Conservation (phyloP, 108 stramenopile genomes). For the Aurantiochytrium sp. region DNA sequence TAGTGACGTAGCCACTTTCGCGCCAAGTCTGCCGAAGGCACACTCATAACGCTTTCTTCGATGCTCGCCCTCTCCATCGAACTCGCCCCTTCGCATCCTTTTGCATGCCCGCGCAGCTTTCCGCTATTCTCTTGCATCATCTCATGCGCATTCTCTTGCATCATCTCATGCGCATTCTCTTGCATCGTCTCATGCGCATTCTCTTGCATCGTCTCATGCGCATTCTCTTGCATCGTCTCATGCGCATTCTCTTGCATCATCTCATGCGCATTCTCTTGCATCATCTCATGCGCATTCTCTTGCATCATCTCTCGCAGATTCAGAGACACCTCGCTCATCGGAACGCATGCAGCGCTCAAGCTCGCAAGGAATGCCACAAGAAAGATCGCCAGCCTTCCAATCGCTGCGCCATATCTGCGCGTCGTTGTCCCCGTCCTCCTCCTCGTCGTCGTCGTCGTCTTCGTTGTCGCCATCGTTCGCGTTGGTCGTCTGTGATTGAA, state of each 20-base stretch:
- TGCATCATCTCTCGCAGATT: neutral
- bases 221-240: neutral
- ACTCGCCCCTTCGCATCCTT: neutral
- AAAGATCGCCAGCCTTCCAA: too few relatives aligned
- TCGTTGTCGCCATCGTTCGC: too few relatives aligned
- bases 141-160: neutral
- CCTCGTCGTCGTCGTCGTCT: too few relatives aligned
- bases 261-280: neutral
- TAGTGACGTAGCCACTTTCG: neutral
- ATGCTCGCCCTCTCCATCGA: neutral
- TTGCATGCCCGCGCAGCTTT: neutral
- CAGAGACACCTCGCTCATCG: neutral
- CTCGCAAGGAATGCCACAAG: neutral
- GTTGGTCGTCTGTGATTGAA: too few relatives aligned
- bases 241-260: neutral
- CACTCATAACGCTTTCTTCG: neutral
- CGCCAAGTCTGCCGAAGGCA: neutral
- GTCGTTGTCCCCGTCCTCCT: too few relatives aligned
- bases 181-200: neutral
- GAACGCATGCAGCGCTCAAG: neutral
- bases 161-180: neutral
- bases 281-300: neutral
- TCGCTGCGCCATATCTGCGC: too few relatives aligned
- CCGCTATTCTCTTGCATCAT: neutral
- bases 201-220: neutral